Evolutionary conservation across 2,329 filamentous ascomycete species (phyloP), one percentile per base, ranked within the genome.

Genomic region (Rachicladosporium sp.): DNA sequence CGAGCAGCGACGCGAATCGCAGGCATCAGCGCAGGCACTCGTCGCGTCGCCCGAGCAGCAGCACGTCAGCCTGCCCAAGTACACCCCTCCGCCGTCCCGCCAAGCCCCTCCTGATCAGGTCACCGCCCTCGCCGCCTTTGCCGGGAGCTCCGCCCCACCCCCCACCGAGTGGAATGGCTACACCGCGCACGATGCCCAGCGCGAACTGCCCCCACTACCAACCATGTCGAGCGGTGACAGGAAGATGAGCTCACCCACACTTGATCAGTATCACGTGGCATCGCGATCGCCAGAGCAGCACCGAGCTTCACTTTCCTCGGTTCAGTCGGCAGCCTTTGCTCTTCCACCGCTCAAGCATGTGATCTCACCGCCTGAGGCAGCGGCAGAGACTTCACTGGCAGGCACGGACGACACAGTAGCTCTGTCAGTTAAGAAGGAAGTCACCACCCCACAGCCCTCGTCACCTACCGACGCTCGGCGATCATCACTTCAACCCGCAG

Each of bases 211-310:
- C 38, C 58, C 62, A 40, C 60, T 62, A 37, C 42, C 53, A 19
- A 53, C 59, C 7, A 19, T 19, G 15, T 49, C 44, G 10, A 29
- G 36, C 19, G 32, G 38, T 36, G 51, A 53, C 19, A 54, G 58
- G 15, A 61, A 53, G 43, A 51, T 51, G 47, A 53, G 55, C 51
- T 68, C 65, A 19, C 65, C 67, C 4, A 64, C 65, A 2, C 59
- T 69, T 33, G 63, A 68, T 15, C 65, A 66, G 35, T 68, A 68
- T 48, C 65, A 66, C 44, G 60, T 67, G 45, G 57, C 58, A 33
- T 65, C 64, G 31, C 56, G 56, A 30, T 68, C 65, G 35, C 65
- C 66, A 31, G 62, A 67, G 43, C 60, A 63, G 47, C 56, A 58
- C 38, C 45, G 53, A n/a, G 21, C 44, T 8, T 56, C 64, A 51